These are phyloP conservation scores for Musa schizocarpa DNA, from an alignment of 176 grass and related monocot species.

Conservation along the genomic window DNA sequence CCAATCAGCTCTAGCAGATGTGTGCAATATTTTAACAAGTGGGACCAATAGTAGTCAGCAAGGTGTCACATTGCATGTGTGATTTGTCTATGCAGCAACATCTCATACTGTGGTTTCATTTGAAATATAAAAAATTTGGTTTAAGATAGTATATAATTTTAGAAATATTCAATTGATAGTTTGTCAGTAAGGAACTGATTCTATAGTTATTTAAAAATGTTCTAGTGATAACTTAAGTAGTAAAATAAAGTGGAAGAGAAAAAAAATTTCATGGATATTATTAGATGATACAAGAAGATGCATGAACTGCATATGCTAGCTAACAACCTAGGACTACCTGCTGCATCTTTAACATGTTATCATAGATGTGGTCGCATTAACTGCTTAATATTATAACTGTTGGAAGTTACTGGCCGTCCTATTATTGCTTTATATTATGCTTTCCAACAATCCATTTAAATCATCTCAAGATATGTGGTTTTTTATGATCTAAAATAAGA, in stretches of 20 bases:
- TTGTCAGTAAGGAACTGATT: not conserved
- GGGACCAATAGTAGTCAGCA: too few species aligned
- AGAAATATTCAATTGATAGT: too few species aligned
- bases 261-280: not conserved
- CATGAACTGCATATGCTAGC: not conserved
- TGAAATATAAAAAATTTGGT: too few species aligned
- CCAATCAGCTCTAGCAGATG: too few species aligned
- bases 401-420: not conserved
- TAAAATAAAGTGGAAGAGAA: not conserved
- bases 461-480: too few species aligned
- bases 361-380: not conserved
- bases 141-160: too few species aligned
- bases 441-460: too few species aligned
- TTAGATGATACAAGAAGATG: not conserved
- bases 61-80: too few species aligned
- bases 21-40: too few species aligned
- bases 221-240: conserved; percentile 4
- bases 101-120: too few species aligned
- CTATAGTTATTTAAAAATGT: conserved; percentile 16
- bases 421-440: not conserved
- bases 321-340: not conserved
- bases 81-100: too few species aligned
- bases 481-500: too few species aligned
- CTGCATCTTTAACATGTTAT: not conserved
- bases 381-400: not conserved